Base-by-base conservation (phyloP, 129 eudicot genomes). In the Deinandra increscens region DNA sequence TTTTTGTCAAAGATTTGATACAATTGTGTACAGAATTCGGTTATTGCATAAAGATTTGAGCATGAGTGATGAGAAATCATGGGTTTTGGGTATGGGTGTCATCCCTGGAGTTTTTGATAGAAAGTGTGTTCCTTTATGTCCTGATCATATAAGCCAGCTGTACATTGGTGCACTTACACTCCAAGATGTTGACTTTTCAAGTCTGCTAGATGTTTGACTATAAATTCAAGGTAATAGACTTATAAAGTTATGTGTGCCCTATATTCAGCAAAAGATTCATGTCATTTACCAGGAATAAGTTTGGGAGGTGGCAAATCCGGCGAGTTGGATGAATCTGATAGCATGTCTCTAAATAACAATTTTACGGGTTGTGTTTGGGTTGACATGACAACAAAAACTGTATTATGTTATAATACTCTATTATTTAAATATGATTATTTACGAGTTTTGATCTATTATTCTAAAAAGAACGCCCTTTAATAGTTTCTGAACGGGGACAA, bases 61-160 rank as follows among this genome's bases (percentile, higher is more conserved):
- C 59, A 41, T 73, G 62, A 69, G 75, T 29, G 81, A 80, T 48
- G 75, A 56, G 44, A 80, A 78, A 22, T 72, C 48, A 50, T 81
- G 86, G 91, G 89, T 80, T 80, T 79, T 39, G 3, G 91, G 86
- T 23, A 80, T 88, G 85, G 96, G 87, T 34, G 62, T 78, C 5
- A 62, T 84, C 64, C 95, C 86, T 64, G 87, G 74, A 10, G 77
- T 76, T 76, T 73, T 93, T 43, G 65, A 80, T 34, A 72, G 80
- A 29, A 84, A 83, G 72, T 93, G 99, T 78, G 58, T 82, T 31
- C 92, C 92, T 43, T 49, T 93, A 36, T 93, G 99, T 72, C 9
- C 75, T 51, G 79, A 81, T 63, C 99, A 93, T 70, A 20, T 58
- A 53, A 87, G 87, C 65, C 82, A 81, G 43, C 29, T 92, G 14